Evolutionary conservation across 73 alveolate genomes (phyloP), one percentile per base, ranked within the genome.

Genomic region (Tetrahymena elliotti): DNA sequence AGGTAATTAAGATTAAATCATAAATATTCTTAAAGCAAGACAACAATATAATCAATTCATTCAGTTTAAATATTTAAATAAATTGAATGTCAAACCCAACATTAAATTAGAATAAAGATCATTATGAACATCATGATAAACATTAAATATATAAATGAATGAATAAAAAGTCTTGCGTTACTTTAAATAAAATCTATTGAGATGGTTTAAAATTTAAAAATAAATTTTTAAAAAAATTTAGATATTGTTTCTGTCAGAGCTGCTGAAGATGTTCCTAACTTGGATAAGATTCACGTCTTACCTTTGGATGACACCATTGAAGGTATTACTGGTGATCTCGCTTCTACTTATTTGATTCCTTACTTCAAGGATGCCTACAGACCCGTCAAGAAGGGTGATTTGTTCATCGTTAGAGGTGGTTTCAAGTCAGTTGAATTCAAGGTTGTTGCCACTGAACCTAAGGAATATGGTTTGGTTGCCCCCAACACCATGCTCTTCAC

Each of bases 241-340:
- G 97, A 96, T 93, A 93, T 97, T 53, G 96, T 93, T 94, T 96
- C 97, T 96, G 97, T 96, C 97, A 99, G 95, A 93, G 98, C 98
- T 93, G 97, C 96, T 53, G 97, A 96, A 52, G 99, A 98, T 95
- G 98, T 99, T 38, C 99, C 99, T 13, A 98, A 98, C 93, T 99
- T 99, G 20, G 98, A 98, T 93, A 97, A 98, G 95, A 97, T 98
- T 35, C 99, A 99, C 96, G 99, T 99, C 93, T 94, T 99, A 38
- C 99, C 99, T 39, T 96, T 99, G 93, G 99, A 99, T 94, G 99
- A 99, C 97, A 97, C 99, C 84, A 97, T 99, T 33, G 99, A 98
- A 96, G 99, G 99, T 52, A 97, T 99, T 94, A 96, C 99, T 38
- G 99, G 99, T 34, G 98, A 99, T 95, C 97, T 99, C 84, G 97